Percentiles rank a stretch among this genome's conserved stretches.
phyloP scores from a whole-genome alignment of 202 grass and related monocot species.

The Thinopyrum obtusiflorum region DNA sequence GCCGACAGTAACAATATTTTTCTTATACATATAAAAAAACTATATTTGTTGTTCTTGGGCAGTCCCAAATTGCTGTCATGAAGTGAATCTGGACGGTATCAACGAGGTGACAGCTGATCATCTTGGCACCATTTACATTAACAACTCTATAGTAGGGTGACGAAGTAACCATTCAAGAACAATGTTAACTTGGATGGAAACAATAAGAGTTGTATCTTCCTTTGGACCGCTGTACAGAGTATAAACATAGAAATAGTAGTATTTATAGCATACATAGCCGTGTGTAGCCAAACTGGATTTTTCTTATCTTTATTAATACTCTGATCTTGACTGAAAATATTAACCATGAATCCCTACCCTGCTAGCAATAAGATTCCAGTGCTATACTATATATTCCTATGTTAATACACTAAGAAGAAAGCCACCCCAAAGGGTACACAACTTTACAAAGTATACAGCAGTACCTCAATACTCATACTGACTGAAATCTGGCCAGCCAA shows the following conservation, averaged over 20 bases:
- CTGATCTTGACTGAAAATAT: neutral
- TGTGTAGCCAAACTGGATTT: neutral
- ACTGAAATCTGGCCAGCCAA: neutral
- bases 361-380: constrained; percentile 11
- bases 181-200: neutral
- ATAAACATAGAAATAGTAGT: neutral
- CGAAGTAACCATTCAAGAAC: neutral
- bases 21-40: neutral
- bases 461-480: neutral
- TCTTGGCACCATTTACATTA: neutral
- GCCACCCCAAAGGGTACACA: neutral
- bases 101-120: constrained; percentile 12
- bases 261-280: neutral
- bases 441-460: neutral
- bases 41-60: constrained; percentile 19
- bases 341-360: neutral
- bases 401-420: neutral
- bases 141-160: neutral
- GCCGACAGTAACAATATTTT: constrained; percentile 3
- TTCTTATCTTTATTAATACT: neutral
- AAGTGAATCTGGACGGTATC: constrained; percentile 22
- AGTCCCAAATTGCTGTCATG: constrained; percentile 19
- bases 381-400: neutral
- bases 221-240: neutral
- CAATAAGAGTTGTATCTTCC: neutral